Conservation (phyloP, 2,329 filamentous ascomycete genomes). For the Xylaria sp. region DNA sequence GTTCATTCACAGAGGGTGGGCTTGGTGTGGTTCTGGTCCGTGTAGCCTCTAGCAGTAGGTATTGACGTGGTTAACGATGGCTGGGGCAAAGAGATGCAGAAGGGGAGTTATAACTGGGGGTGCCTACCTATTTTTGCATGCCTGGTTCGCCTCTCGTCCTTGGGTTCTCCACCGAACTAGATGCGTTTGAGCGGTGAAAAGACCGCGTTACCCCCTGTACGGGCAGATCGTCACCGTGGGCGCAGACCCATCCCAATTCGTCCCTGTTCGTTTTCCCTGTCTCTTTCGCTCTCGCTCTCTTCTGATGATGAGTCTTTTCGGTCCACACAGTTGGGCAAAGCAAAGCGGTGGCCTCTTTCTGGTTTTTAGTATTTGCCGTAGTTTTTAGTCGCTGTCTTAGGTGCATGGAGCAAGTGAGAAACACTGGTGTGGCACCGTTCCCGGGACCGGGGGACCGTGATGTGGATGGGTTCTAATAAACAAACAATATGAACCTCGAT, state of each 20-base stretch:
- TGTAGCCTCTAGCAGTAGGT: neutral
- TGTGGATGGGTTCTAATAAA: too few species aligned
- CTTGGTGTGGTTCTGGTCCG: neutral
- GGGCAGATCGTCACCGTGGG: slow-evolving; percentile 5
- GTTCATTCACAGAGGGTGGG: slow-evolving; percentile 2
- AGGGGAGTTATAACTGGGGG: neutral
- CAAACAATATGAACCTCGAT: too few species aligned
- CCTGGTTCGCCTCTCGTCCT: too few species aligned
- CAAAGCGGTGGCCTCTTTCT: too few species aligned
- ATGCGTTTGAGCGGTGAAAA: slow-evolving; percentile 15
- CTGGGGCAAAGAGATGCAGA: slow-evolving; percentile 9
- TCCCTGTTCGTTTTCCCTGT: slow-evolving; percentile 12
- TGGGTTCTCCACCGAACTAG: slow-evolving; percentile 5
- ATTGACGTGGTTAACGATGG: slow-evolving; percentile 22
- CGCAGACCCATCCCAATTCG: slow-evolving; percentile 12
- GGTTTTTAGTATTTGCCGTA: too few species aligned
- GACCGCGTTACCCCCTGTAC: slow-evolving; percentile 1
- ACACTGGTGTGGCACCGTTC: too few species aligned
- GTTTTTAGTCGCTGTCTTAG: too few species aligned
- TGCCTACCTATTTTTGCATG: neutral
- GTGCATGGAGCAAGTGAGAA: too few species aligned
- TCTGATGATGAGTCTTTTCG: neutral
- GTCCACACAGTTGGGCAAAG: too few species aligned
- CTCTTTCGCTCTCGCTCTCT: neutral
- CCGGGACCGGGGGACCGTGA: too few species aligned